Percentiles rank a stretch among this genome's conserved stretches.
phyloP scores from a whole-genome alignment of 331 rosid genomes.

The Pyracantha coccinea region DNA sequence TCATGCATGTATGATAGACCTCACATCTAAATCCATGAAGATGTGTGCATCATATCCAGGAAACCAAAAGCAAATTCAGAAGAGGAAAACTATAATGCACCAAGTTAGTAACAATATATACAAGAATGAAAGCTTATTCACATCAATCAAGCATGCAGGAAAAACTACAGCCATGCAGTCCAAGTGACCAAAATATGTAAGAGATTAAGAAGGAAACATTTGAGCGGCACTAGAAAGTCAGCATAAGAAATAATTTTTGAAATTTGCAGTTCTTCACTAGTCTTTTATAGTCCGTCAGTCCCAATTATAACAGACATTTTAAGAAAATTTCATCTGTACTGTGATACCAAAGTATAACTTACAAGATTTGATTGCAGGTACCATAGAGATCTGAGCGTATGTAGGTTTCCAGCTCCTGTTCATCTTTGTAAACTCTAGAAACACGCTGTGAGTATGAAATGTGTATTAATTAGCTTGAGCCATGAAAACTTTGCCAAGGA shows the following conservation, averaged over 20 bases:
- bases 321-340: not conserved
- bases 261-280: not conserved
- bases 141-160: not conserved
- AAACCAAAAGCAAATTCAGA: not conserved
- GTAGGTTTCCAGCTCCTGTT: constrained; percentile 72
- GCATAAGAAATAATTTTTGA: not conserved
- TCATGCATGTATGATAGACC: not conserved
- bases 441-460: constrained; percentile 49
- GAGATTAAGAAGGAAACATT: not conserved
- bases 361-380: constrained; percentile 52
- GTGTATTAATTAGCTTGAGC: constrained; percentile 16
- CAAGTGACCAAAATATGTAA: not conserved
- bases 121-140: not conserved
- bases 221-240: not conserved
- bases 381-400: constrained; percentile 74
- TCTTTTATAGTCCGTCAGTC: not conserved
- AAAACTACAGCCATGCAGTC: not conserved
- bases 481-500: constrained; percentile 17
- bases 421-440: constrained; percentile 70
- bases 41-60: not conserved
- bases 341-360: constrained; percentile 16
- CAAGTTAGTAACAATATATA: not conserved
- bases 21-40: not conserved
- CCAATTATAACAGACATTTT: not conserved
- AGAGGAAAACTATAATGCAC: not conserved